phyloP scores from a whole-genome alignment of 345 rosid species.

The Bruguiera sexangula region DNA sequence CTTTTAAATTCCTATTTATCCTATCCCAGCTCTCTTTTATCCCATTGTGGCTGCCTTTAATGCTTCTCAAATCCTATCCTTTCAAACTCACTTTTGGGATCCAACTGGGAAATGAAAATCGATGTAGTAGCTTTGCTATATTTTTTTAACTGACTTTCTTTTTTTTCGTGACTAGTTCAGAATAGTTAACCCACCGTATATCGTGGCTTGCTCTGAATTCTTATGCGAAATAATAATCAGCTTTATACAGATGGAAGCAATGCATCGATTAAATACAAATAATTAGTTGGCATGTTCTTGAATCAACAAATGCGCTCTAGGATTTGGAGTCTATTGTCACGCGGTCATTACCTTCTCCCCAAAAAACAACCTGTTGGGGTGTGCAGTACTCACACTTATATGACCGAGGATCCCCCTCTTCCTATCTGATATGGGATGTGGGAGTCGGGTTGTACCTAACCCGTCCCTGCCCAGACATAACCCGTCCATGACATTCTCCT shows the following conservation, averaged over 20 bases:
- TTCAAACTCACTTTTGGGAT: background rate
- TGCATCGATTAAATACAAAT: slow-evolving; percentile 4
- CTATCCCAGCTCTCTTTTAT: background rate
- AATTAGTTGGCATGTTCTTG: slow-evolving; percentile 7
- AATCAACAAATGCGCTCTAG: background rate
- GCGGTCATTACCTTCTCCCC: too few relatives aligned
- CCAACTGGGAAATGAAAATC: too few relatives aligned
- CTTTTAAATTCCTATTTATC: background rate
- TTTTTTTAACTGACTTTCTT: background rate
- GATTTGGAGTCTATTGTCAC: slow-evolving; percentile 7
- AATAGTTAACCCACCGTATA: background rate
- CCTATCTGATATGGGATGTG: too few relatives aligned
- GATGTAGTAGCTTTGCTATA: too few relatives aligned
- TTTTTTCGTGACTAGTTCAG: background rate
- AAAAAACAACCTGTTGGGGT: too few relatives aligned
- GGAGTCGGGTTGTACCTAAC: too few relatives aligned
- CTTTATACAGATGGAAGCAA: slow-evolving; percentile 2
- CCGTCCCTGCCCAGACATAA: too few relatives aligned
- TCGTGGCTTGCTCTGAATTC: background rate
- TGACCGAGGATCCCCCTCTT: too few relatives aligned
- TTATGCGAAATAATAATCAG: background rate
- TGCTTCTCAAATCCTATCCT: background rate
- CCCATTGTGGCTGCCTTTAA: background rate
- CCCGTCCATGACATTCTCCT: too few relatives aligned
- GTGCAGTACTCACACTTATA: too few relatives aligned